A percentile compares a stretch with the other conserved stretches of the same genome.
phyloP scores from a whole-genome alignment of 495 filamentous ascomycete species.

The Xylaria longipes region DNA sequence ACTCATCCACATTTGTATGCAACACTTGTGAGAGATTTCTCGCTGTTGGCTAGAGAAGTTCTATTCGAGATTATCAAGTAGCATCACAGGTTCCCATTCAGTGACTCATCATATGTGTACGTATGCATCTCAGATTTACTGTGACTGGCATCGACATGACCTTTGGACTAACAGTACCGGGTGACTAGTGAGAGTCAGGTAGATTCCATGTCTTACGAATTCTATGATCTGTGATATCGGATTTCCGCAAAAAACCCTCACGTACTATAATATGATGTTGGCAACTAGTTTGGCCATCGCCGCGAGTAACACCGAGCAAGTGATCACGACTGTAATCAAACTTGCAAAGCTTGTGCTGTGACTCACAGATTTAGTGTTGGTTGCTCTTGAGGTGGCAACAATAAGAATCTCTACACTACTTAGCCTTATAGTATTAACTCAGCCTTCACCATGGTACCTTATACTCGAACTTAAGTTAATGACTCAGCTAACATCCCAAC shows the following conservation, averaged over 20 bases:
- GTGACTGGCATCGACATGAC: not conserved
- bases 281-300: not conserved
- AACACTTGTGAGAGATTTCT: not conserved
- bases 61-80: not conserved
- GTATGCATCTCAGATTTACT: not conserved
- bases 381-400: not conserved
- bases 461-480: not conserved
- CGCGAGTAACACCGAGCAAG: not conserved
- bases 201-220: not conserved
- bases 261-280: no score
- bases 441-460: not conserved
- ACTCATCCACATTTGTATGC: no score
- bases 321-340: not conserved
- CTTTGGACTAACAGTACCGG: not conserved
- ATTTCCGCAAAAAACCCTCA: not conserved
- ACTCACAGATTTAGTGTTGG: not conserved
- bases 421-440: not conserved
- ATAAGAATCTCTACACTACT: not conserved
- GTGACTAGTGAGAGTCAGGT: not conserved
- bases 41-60: not conserved
- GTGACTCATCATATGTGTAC: not conserved
- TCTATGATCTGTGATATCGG: not conserved
- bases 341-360: not conserved
- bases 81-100: not conserved
- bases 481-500: not conserved